A percentile compares a stretch with the other conserved stretches of the same genome.
These are phyloP conservation scores for Coemansia sp. DNA, from an alignment of 371 early-diverging fungal genomes.

Conservation along the genomic window DNA sequence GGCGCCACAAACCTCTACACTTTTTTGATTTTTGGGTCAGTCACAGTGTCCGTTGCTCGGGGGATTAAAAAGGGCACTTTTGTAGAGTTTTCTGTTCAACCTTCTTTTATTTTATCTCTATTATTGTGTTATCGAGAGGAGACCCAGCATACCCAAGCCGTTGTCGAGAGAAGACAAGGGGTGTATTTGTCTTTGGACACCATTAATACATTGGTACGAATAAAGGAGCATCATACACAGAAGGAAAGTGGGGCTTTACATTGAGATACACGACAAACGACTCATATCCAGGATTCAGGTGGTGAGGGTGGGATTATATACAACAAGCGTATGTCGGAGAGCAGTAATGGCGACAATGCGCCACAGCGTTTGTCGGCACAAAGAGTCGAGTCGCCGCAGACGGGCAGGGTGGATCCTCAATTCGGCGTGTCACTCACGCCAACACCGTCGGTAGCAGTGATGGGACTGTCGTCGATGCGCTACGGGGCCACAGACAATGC, in stretches of 20 bases:
- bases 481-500: conserved; percentile 16
- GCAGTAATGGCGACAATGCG: conserved; percentile 12
- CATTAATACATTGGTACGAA: not conserved
- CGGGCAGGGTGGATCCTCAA: conserved; percentile 6
- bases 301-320: not conserved
- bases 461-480: conserved; percentile 30
- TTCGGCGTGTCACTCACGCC: conserved; percentile 28
- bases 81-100: not conserved
- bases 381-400: not conserved
- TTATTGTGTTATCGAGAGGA: not conserved
- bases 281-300: too few relatives aligned
- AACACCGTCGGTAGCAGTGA: conserved; percentile 27
- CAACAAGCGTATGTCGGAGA: not conserved
- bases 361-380: conserved; percentile 3
- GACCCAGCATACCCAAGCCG: too few relatives aligned
- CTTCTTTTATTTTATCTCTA: not conserved
- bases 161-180: too few relatives aligned
- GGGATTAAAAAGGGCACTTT: not conserved
- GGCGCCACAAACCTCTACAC: not conserved
- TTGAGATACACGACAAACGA: too few relatives aligned
- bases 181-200: too few relatives aligned
- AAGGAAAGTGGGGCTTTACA: not conserved
- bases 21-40: too few relatives aligned
- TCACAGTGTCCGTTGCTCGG: too few relatives aligned
- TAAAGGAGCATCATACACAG: not conserved